phyloP scores from a whole-genome alignment of 148 eudicot species.

The Camellia japonica region DNA sequence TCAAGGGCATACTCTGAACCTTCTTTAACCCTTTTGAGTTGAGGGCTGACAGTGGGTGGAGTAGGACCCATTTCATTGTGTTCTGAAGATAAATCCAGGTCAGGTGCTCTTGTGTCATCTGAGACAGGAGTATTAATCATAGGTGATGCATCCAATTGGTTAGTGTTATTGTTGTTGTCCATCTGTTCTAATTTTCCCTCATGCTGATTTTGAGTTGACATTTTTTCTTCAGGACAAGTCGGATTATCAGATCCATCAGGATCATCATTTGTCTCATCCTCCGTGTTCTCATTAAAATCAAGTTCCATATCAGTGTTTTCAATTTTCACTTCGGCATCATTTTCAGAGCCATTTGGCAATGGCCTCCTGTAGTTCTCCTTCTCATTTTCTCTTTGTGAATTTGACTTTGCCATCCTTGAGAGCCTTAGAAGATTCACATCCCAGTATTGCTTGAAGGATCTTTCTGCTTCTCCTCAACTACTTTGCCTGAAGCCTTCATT shows the following conservation, averaged over 20 bases:
- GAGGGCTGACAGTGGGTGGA: conserved; percentile 72
- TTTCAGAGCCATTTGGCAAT: conserved; percentile 62
- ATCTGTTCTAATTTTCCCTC: conserved; percentile 40
- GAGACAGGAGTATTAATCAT: conserved; percentile 22
- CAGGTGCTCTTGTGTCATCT: conserved; percentile 40
- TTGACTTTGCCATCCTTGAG: conserved; percentile 93
- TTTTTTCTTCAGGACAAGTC: conserved; percentile 43
- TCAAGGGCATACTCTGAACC: conserved; percentile 53
- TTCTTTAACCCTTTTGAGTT: conserved; percentile 47
- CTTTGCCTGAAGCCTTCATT: conserved; percentile 49
- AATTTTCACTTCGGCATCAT: conserved; percentile 84
- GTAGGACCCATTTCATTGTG: conserved; percentile 41
- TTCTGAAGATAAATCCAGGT: conserved; percentile 55
- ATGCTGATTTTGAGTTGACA: conserved; percentile 36
- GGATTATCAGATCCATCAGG: conserved; percentile 58
- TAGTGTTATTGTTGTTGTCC: conserved; percentile 13
- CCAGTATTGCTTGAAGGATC: conserved; percentile 45
- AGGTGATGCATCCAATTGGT: conserved; percentile 38
- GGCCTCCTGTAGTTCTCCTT: conserved; percentile 96
- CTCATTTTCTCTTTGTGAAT: conserved; percentile 85
- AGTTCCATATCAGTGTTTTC: conserved; percentile 99
- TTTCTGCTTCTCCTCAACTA: conserved; percentile 53
- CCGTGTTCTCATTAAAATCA: conserved; percentile 83
- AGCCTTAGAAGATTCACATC: conserved; percentile 83
- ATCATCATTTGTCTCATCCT: conserved; percentile 81